phyloP scores from a whole-genome alignment of 257 asterid species.

The Jacaranda copaia region DNA sequence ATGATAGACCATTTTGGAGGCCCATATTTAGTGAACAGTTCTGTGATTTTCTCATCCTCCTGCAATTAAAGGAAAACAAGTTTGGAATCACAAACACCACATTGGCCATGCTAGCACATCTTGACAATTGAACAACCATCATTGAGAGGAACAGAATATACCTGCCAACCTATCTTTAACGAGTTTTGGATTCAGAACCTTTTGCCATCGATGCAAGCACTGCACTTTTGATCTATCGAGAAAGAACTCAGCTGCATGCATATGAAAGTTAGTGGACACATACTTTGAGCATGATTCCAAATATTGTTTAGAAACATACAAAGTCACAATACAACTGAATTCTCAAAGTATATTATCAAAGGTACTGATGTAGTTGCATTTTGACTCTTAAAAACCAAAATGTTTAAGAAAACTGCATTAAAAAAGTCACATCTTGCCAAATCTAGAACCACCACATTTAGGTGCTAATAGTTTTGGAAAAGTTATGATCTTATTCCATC shows the following conservation, averaged over 20 bases:
- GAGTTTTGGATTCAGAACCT: slow-evolving; percentile 98
- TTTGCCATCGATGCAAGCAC: slow-evolving; percentile 99
- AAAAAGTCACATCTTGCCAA: not conserved
- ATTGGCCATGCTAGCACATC: slow-evolving; percentile 29
- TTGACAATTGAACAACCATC: slow-evolving; percentile 28
- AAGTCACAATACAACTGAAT: slow-evolving; percentile 25
- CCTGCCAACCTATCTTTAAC: slow-evolving; percentile 87
- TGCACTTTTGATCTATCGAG: slow-evolving; percentile 99
- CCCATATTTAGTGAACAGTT: slow-evolving; percentile 86
- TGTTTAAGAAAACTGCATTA: slow-evolving; percentile 1
- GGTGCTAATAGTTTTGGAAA: not conserved
- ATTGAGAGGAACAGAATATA: slow-evolving; percentile 28
- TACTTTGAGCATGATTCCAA: slow-evolving; percentile 19
- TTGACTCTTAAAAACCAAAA: slow-evolving; percentile 2
- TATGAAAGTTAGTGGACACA: slow-evolving; percentile 37
- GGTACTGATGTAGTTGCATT: not conserved
- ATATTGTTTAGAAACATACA: not conserved
- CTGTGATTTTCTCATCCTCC: slow-evolving; percentile 94
- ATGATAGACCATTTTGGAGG: slow-evolving; percentile 98
- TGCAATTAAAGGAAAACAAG: slow-evolving; percentile 40
- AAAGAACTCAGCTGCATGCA: slow-evolving; percentile 84
- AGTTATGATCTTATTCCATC: slow-evolving; percentile 1
- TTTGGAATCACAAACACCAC: slow-evolving; percentile 27
- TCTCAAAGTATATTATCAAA: slow-evolving; percentile 5
- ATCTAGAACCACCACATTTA: slow-evolving; percentile 15